Evolutionary conservation across 495 filamentous ascomycete genomes (phyloP).

Genomic region (Aspergillus baeticus): DNA sequence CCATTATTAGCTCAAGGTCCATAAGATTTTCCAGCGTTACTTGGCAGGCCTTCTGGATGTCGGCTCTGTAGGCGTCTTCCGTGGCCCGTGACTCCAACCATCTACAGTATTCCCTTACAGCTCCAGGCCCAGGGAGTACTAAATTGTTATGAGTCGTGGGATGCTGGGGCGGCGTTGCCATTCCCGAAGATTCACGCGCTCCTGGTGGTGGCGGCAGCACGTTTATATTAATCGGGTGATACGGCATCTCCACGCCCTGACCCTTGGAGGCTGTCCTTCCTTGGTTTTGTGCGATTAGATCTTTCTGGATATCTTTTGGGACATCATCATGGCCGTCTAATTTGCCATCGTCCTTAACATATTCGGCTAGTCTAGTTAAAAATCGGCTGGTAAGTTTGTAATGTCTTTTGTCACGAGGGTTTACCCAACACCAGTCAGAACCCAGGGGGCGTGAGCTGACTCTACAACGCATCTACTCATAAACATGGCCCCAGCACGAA

Average conservation of each 20-base stretch:
- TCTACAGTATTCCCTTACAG: conserved; percentile 19
- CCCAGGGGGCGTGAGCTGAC: neutral
- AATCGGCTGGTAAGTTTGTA: neutral
- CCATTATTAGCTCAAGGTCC: conserved; percentile 21
- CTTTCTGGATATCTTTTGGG: neutral
- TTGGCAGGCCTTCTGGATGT: conserved; percentile 20
- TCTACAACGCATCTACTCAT: neutral
- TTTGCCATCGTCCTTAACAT: neutral
- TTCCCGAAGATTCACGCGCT: neutral
- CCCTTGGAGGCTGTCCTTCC: neutral
- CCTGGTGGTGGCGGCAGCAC: neutral
- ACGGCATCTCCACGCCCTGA: neutral
- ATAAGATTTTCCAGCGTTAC: conserved; percentile 19
- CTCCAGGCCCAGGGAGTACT: neutral
- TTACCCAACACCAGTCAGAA: neutral
- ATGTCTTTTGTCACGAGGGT: neutral
- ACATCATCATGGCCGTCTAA: neutral
- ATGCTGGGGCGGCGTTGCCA: neutral
- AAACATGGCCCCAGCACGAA: neutral
- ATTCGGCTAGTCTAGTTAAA: neutral
- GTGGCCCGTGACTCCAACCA: conserved; percentile 21
- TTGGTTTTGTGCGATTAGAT: neutral
- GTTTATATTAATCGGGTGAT: neutral
- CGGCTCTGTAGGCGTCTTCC: conserved; percentile 21
- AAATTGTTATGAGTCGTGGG: neutral